Percentiles rank a stretch among this genome's conserved stretches.
These are phyloP conservation scores for Acidomyces sp. DNA, from an alignment of 495 filamentous ascomycete species.

Conservation along the genomic window DNA sequence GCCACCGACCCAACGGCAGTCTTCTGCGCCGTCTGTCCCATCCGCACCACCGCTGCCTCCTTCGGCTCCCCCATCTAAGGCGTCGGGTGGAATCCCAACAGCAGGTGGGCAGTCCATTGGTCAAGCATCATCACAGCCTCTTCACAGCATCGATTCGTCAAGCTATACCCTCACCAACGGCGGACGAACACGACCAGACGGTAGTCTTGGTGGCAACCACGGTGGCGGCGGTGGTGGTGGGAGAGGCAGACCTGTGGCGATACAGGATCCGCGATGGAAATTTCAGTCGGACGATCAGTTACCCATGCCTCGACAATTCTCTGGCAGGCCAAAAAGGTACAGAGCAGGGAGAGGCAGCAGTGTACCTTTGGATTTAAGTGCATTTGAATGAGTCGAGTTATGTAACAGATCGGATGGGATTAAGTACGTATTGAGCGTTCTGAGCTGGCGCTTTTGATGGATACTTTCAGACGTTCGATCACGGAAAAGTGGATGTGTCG, in stretches of 20 bases:
- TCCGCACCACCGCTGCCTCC: constrained; percentile 22
- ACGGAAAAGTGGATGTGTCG: no score
- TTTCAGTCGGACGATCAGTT: constrained; percentile 72
- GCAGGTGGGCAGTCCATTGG: constrained; percentile 9
- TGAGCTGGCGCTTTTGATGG: no score
- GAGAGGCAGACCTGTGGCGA: constrained; percentile 34
- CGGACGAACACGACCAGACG: neutral
- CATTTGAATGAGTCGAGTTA: constrained; percentile 23
- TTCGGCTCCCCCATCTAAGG: constrained; percentile 1
- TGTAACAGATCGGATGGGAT: no score
- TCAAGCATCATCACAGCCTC: constrained; percentile 2
- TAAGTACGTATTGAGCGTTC: no score
- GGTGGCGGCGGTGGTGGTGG: constrained; percentile 25
- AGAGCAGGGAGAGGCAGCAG: constrained; percentile 84
- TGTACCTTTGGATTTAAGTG: constrained; percentile 74
- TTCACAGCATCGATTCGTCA: constrained; percentile 12
- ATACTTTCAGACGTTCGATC: no score
- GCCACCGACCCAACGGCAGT: constrained; percentile 3
- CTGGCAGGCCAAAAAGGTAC: constrained; percentile 60
- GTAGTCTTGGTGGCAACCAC: constrained; percentile 2
- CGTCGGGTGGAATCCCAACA: constrained; percentile 12
- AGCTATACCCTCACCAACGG: constrained; percentile 14
- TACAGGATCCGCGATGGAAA: constrained; percentile 75
- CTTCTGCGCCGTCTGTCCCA: constrained; percentile 14
- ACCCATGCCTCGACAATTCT: constrained; percentile 71